These are phyloP conservation scores for Phoenix roebelenii DNA, from an alignment of 176 grass and related monocot species.

Conservation along the genomic window DNA sequence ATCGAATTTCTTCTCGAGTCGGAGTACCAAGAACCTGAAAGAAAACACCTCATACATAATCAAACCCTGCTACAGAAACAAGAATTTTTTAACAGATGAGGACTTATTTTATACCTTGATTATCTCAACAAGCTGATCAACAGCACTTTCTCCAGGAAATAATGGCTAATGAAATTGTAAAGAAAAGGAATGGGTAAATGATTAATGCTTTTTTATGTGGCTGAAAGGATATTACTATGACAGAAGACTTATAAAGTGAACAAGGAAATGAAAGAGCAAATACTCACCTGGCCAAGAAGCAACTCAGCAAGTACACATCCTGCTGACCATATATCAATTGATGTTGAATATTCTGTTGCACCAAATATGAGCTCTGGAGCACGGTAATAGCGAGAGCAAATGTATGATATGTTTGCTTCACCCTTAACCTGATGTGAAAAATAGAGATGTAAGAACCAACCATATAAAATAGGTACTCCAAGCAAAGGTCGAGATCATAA, in stretches of 20 bases:
- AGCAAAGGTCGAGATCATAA: too few species aligned
- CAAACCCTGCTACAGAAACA: slow-evolving; percentile 11
- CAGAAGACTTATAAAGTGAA: too few species aligned
- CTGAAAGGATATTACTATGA: too few species aligned
- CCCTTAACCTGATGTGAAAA: slow-evolving; percentile 53
- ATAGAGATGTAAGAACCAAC: too few species aligned
- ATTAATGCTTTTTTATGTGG: too few species aligned
- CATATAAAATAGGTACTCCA: too few species aligned
- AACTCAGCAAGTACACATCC: slow-evolving; percentile 93
- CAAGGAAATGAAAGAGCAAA: not conserved
- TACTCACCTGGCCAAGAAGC: slow-evolving; percentile 79
- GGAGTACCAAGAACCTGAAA: slow-evolving; percentile 72
- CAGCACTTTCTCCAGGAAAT: slow-evolving; percentile 67
- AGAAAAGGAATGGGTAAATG: not conserved
- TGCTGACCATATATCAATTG: slow-evolving; percentile 99
- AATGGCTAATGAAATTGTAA: slow-evolving; percentile 39
- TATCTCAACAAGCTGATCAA: slow-evolving; percentile 74
- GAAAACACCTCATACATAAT: not conserved
- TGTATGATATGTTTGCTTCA: slow-evolving; percentile 97
- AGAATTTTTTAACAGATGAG: not conserved
- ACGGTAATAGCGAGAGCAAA: slow-evolving; percentile 97
- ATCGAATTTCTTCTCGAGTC: slow-evolving; percentile 67
- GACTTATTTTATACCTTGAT: slow-evolving; percentile 40
- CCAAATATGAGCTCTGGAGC: slow-evolving; percentile 98
- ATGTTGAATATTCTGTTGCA: slow-evolving; percentile 84